Conservation (phyloP, 306 rosid species). For the Alnus glutinosa region DNA sequence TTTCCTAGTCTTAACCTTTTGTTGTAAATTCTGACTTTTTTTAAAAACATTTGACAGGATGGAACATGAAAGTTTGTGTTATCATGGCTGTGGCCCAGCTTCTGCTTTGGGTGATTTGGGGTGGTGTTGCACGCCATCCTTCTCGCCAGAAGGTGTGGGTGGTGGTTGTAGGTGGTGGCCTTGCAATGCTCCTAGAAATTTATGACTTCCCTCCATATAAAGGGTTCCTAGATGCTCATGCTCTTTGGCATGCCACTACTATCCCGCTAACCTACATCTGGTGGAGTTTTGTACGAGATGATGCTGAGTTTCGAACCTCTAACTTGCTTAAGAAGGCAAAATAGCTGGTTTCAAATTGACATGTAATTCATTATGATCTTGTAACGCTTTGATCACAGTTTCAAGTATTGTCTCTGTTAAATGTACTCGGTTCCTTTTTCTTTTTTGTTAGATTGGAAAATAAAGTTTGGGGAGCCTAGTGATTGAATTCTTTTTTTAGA, state of each 20-base stretch:
- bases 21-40: background rate
- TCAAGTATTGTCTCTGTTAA: background rate
- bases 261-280: slow-evolving; percentile 68
- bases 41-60: slow-evolving; percentile 43
- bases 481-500: background rate
- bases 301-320: slow-evolving; percentile 54
- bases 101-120: slow-evolving; percentile 67
- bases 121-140: slow-evolving; percentile 54
- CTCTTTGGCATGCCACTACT: slow-evolving; percentile 73
- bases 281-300: slow-evolving; percentile 88
- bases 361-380: background rate
- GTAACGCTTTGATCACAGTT: slow-evolving; percentile 6
- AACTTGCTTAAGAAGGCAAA: slow-evolving; percentile 57
- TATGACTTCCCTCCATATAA: slow-evolving; percentile 69
- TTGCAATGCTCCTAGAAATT: slow-evolving; percentile 61
- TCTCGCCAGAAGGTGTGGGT: slow-evolving; percentile 63
- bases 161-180: slow-evolving; percentile 56
- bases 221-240: slow-evolving; percentile 71
- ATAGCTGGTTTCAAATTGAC: slow-evolving; percentile 31
- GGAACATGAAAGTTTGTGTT: slow-evolving; percentile 84
- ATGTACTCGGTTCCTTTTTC: background rate
- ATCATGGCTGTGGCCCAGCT: slow-evolving; percentile 62
- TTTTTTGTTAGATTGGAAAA: background rate
- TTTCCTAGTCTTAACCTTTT: background rate
- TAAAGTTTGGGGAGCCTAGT: background rate